A percentile compares a stretch with the other conserved stretches of the same genome.
Conservation (phyloP, 139 green algal species). For the Dunaliella sp. region DNA sequence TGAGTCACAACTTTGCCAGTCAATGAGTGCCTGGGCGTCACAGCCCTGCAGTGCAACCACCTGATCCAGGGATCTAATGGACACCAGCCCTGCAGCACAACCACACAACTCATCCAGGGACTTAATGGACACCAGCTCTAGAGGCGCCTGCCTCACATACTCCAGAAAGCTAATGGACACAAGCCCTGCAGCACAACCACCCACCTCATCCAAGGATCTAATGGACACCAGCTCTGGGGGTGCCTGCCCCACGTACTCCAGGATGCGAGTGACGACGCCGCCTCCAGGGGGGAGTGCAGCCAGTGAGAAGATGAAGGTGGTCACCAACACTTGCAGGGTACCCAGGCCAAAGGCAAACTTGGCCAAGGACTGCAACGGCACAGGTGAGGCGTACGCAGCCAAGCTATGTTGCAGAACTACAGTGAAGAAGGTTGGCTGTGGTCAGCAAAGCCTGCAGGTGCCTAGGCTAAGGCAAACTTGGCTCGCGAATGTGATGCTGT, state of each 20-base stretch:
- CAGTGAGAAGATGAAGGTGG: slow-evolving; percentile 67
- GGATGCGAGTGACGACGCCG: slow-evolving; percentile 76
- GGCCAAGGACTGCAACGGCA: slow-evolving; percentile 65
- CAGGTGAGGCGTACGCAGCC: too few species aligned
- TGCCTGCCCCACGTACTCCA: slow-evolving; percentile 59
- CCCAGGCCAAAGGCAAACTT: slow-evolving; percentile 96
- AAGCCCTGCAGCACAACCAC: neutral
- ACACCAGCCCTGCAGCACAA: slow-evolving; percentile 58
- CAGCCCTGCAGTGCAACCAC: neutral
- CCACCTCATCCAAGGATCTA: slow-evolving; percentile 54
- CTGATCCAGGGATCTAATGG: slow-evolving; percentile 54
- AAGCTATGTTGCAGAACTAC: too few species aligned
- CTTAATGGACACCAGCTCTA: slow-evolving; percentile 56
- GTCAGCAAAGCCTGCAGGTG: too few species aligned
- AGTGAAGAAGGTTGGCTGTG: too few species aligned
- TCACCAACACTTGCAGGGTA: slow-evolving; percentile 74
- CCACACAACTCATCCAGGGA: slow-evolving; percentile 59
- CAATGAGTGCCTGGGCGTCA: too few species aligned
- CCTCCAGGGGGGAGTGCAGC: slow-evolving; percentile 77
- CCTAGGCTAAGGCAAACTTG: too few species aligned
- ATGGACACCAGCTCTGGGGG: slow-evolving; percentile 57
- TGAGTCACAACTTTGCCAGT: too few species aligned
- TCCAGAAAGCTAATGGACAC: slow-evolving; percentile 87
- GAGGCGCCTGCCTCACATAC: slow-evolving; percentile 37
- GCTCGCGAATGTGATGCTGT: too few species aligned